These are phyloP conservation scores for Myriosclerotinia curreyana DNA, from an alignment of 2,329 filamentous ascomycete genomes.

Conservation along the genomic window DNA sequence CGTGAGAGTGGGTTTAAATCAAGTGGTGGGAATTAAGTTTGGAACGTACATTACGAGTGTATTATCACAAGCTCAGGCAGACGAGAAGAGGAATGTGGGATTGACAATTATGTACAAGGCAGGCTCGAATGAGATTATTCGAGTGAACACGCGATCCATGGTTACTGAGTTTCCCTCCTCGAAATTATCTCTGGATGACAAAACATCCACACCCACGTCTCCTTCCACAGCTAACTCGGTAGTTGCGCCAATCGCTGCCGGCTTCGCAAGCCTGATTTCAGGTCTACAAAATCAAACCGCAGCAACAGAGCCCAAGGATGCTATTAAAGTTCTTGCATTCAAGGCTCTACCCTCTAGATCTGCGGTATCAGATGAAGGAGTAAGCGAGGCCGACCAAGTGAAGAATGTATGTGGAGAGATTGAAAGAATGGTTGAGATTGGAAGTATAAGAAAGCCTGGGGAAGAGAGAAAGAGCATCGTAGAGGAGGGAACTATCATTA, in stretches of 20 bases:
- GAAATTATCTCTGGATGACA: constrained; percentile 36
- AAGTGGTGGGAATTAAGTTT: constrained; percentile 68
- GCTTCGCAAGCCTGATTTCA: constrained; percentile 17
- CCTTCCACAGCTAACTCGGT: constrained; percentile 21
- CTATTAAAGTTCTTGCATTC: constrained; percentile 48
- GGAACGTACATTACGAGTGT: constrained; percentile 92
- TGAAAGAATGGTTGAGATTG: constrained; percentile 52
- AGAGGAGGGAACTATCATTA: constrained; percentile 70
- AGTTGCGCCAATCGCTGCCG: constrained; percentile 25
- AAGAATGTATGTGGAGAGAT: constrained; percentile 24
- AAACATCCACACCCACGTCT: constrained; percentile 23
- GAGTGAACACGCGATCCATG: constrained; percentile 83
- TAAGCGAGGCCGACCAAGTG: constrained; percentile 38
- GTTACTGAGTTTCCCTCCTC: constrained; percentile 46
- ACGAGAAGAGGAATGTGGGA: constrained; percentile 78
- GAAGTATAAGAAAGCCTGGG: constrained; percentile 41
- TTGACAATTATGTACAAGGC: constrained; percentile 76
- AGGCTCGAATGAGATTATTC: constrained; percentile 65
- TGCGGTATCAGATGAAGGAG: constrained; percentile 38
- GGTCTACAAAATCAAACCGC: constrained; percentile 13
- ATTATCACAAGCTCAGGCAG: constrained; percentile 70
- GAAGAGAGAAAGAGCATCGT: constrained; percentile 47
- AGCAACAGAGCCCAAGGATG: constrained; percentile 23
- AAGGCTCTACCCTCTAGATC: constrained; percentile 52
- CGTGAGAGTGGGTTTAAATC: constrained; percentile 75